These are phyloP conservation scores for Saussurea involucrata DNA, from an alignment of 129 eudicot species.

Conservation along the genomic window DNA sequence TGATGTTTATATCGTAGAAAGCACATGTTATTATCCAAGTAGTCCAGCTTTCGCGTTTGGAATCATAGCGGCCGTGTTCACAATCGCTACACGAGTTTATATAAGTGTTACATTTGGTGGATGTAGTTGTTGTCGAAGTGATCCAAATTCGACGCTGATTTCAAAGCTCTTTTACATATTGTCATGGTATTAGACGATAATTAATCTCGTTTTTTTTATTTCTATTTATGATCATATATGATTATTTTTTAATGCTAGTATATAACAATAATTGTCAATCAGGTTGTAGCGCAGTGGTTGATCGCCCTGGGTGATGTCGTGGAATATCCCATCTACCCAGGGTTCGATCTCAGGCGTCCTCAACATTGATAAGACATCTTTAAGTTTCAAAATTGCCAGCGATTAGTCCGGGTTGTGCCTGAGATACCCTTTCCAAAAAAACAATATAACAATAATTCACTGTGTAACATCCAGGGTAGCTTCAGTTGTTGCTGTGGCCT, in stretches of 20 bases:
- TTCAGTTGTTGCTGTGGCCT: constrained; percentile 12
- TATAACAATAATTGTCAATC: neutral
- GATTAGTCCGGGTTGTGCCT: too few species aligned
- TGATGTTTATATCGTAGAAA: constrained; percentile 7
- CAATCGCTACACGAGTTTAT: constrained; percentile 20
- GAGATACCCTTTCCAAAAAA: too few species aligned
- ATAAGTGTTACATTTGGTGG: constrained; percentile 24
- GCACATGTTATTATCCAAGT: constrained; percentile 30
- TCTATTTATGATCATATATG: neutral
- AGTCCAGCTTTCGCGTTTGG: constrained; percentile 25
- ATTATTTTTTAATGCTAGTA: neutral
- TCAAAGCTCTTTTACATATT: constrained; percentile 10
- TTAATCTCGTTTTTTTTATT: neutral
- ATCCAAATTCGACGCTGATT: constrained; percentile 10
- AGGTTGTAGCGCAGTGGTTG: too few species aligned
- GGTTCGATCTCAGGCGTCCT: too few species aligned
- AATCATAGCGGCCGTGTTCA: constrained; percentile 18
- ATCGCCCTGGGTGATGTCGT: too few species aligned
- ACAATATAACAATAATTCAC: neutral
- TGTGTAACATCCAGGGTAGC: constrained; percentile 18
- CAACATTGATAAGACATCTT: too few species aligned
- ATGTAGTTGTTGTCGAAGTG: constrained; percentile 15
- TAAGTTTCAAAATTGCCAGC: too few species aligned
- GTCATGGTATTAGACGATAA: constrained; percentile 14
- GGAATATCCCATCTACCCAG: too few species aligned